Conservation (phyloP, 2,329 filamentous ascomycete species). For the Colletotrichum sp. region DNA sequence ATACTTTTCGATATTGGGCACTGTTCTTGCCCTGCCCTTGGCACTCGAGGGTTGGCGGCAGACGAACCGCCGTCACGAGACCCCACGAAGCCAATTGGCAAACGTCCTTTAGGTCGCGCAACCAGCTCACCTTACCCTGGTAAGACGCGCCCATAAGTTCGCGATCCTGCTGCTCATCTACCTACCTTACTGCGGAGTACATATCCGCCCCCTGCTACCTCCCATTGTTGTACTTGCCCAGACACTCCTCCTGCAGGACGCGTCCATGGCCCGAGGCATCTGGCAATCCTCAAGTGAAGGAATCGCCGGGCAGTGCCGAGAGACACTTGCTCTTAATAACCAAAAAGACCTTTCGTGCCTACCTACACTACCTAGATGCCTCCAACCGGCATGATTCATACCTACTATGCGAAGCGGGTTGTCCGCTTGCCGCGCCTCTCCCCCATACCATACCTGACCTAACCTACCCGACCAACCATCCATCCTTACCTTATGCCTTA, state of each 20-base stretch:
- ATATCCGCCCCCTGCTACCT: not conserved
- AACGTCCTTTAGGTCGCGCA: not conserved
- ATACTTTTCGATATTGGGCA: slow-evolving; percentile 1
- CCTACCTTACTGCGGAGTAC: not conserved
- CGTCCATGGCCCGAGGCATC: slow-evolving; percentile 2
- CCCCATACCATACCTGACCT: not conserved
- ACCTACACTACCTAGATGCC: not conserved
- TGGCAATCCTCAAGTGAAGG: slow-evolving; percentile 15
- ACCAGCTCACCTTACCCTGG: slow-evolving; percentile 5
- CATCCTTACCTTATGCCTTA: not conserved
- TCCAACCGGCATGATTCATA: not conserved
- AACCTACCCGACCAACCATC: not conserved
- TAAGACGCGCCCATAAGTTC: slow-evolving; percentile 10
- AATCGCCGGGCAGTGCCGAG: slow-evolving; percentile 1
- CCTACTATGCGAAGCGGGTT: not conserved
- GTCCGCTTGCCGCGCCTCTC: not conserved
- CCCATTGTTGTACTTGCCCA: not conserved
- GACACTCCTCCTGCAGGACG: not conserved
- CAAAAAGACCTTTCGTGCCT: not conserved
- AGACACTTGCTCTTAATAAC: not conserved
- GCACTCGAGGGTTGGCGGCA: not conserved
- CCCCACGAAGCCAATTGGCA: not conserved
- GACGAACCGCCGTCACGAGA: slow-evolving; percentile 1
- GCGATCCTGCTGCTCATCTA: not conserved
- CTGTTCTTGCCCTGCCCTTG: slow-evolving; percentile 6